A percentile compares a stretch with the other conserved stretches of the same genome.
Conservation (phyloP, 495 filamentous ascomycete species). For the Lasiosphaeria ovina region DNA sequence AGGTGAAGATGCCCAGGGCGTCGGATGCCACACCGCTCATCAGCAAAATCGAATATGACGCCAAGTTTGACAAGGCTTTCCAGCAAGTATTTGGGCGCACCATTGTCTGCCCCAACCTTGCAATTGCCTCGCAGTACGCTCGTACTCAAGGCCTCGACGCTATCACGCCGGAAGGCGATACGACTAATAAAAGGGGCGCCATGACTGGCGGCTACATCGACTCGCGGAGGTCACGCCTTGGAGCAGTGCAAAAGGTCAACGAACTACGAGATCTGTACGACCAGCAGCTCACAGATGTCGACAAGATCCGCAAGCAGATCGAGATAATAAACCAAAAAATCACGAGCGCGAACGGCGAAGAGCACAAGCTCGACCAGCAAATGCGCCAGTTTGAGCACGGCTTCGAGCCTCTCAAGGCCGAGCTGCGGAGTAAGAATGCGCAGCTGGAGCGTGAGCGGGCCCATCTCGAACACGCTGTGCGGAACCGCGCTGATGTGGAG, state of each 20-base stretch:
- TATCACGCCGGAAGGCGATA: conserved; percentile 92
- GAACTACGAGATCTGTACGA: conserved; percentile 76
- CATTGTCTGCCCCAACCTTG: conserved; percentile 86
- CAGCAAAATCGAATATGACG: conserved; percentile 78
- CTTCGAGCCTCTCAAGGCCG: conserved; percentile 73
- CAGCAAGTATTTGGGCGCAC: conserved; percentile 94
- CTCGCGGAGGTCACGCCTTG: conserved; percentile 73
- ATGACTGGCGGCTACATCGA: conserved; percentile 93
- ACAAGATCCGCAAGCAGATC: conserved; percentile 52
- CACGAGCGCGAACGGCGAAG: conserved; percentile 72
- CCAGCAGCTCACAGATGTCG: conserved; percentile 48
- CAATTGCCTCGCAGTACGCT: conserved; percentile 83
- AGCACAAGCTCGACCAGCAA: conserved; percentile 80
- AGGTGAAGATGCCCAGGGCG: conserved; percentile 74
- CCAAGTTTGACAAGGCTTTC: conserved; percentile 77
- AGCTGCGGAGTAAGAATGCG: conserved; percentile 66
- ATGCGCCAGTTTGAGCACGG: conserved; percentile 75
- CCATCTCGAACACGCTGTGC: conserved; percentile 67
- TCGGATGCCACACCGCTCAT: conserved; percentile 85
- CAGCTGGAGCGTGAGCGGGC: conserved; percentile 72
- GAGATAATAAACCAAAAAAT: conserved; percentile 82
- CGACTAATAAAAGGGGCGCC: conserved; percentile 88
- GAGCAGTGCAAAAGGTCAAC: conserved; percentile 73
- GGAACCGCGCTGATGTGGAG: conserved; percentile 70
- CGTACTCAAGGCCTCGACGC: conserved; percentile 86